Evolutionary conservation across 108 stramenopile genomes (phyloP).

Genomic region (Cylindrotheca fusiformis): DNA sequence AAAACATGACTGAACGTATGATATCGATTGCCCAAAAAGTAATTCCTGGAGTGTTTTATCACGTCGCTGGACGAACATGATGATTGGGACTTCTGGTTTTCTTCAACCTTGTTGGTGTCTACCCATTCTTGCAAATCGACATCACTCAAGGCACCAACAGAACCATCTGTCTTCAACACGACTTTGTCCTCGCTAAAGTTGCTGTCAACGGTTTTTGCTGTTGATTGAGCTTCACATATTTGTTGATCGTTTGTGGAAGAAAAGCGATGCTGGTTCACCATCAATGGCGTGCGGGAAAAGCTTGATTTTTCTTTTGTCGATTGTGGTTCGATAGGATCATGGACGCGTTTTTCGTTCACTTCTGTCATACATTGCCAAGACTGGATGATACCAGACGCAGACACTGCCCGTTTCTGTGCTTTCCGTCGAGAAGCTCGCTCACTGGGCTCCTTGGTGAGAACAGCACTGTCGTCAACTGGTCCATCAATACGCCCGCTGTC

Average conservation of each 20-base stretch:
- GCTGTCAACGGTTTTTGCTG: too few species aligned
- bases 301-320: too few species aligned
- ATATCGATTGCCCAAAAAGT: conserved; percentile 34
- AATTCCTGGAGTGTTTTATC: conserved; percentile 10
- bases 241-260: too few species aligned
- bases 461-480: not conserved
- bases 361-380: conserved; percentile 18
- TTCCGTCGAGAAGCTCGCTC: conserved; percentile 7
- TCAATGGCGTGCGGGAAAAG: too few species aligned
- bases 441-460: not conserved
- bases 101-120: not conserved
- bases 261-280: too few species aligned
- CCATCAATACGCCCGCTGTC: too few species aligned
- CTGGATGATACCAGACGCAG: conserved; percentile 51
- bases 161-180: too few species aligned
- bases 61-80: not conserved
- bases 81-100: not conserved
- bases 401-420: conserved; percentile 27
- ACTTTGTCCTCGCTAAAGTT: too few species aligned
- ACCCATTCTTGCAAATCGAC: conserved; percentile 8
- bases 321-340: too few species aligned
- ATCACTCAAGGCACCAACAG: conserved; percentile 35
- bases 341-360: conserved; percentile 1
- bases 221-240: too few species aligned
- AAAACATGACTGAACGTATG: conserved; percentile 39